phyloP scores from a whole-genome alignment of 1,139 yeast genomes.

The Hanseniaspora uvarum region DNA sequence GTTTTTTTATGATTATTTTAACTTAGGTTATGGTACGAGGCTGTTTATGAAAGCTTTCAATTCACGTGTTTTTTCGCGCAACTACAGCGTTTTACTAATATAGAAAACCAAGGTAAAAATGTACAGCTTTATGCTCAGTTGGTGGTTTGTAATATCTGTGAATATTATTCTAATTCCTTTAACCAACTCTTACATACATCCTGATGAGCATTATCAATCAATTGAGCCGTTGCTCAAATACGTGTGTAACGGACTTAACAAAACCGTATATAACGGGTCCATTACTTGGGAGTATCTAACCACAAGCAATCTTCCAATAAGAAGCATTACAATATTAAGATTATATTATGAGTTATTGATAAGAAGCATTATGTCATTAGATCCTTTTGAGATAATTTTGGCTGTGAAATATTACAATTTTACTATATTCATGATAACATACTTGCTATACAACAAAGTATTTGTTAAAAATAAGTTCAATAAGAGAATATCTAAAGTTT shows the following conservation, averaged over 20 bases:
- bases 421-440: not conserved
- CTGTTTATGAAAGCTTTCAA: not conserved
- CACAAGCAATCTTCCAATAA: not conserved
- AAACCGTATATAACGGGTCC: conserved; percentile 30
- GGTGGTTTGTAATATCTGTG: not conserved
- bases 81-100: too few species aligned
- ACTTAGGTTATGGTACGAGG: too few species aligned
- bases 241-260: conserved; percentile 27
- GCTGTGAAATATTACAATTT: conserved; percentile 5
- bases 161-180: not conserved
- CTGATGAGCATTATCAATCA: conserved; percentile 93
- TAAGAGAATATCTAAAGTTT: conserved; percentile 43
- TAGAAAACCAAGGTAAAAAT: not conserved
- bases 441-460: not conserved
- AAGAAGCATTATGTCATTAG: not conserved
- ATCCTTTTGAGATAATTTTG: not conserved
- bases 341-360: not conserved
- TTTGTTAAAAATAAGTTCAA: conserved; percentile 27
- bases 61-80: not conserved
- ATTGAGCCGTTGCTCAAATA: conserved; percentile 48
- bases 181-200: conserved; percentile 68
- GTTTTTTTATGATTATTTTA: too few species aligned
- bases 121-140: not conserved
- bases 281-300: conserved; percentile 78
- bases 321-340: conserved; percentile 1